Evolutionary conservation across 1,284 basidiomycete genomes (phyloP).

Genomic region (Cryptococcus sp.): DNA sequence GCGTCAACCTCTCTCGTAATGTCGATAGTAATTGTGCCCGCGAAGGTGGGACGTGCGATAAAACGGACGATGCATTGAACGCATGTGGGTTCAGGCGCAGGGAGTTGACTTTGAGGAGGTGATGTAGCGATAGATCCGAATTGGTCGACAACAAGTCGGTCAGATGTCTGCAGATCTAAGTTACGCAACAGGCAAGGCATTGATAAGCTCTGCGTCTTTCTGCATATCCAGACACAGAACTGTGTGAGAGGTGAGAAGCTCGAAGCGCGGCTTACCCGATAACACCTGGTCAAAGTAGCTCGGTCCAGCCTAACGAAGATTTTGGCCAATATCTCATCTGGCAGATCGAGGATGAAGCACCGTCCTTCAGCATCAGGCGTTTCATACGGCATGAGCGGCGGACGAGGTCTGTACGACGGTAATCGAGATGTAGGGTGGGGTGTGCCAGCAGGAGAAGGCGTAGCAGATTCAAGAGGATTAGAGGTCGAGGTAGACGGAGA

Average conservation of each 20-base stretch:
- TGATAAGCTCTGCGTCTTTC: background rate
- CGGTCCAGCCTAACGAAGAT: constrained; percentile 35
- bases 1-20: constrained; percentile 41
- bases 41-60: constrained; percentile 51
- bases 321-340: constrained; percentile 38
- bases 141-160: constrained; percentile 35
- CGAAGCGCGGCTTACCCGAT: constrained; percentile 18
- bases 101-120: constrained; percentile 74
- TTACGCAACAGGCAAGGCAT: too few relatives aligned
- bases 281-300: constrained; percentile 29
- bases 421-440: background rate
- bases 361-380: constrained; percentile 25
- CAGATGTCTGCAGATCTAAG: constrained; percentile 42
- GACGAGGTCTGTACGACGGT: background rate
- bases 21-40: constrained; percentile 37
- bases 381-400: constrained; percentile 25
- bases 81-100: constrained; percentile 62
- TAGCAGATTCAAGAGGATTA: background rate
- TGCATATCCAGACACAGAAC: background rate
- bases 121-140: constrained; percentile 64
- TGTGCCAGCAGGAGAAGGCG: background rate
- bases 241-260: background rate
- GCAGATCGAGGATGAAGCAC: constrained; percentile 30
- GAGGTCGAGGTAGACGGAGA: background rate
- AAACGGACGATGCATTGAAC: constrained; percentile 15